These are phyloP conservation scores for Litsea cubeba DNA, from an alignment of 164 flowering plant species.

Conservation along the genomic window DNA sequence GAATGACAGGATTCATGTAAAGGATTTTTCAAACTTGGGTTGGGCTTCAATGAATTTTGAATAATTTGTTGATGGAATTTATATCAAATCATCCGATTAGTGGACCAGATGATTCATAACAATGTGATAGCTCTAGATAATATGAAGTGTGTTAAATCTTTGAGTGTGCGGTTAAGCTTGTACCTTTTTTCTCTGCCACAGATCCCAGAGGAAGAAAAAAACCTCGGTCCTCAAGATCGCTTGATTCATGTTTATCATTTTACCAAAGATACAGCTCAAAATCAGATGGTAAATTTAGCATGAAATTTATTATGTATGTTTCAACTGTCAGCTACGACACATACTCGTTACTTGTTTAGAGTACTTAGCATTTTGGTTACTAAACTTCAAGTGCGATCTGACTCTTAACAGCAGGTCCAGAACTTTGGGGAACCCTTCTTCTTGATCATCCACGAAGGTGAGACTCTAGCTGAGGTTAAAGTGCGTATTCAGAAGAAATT, in stretches of 20 bases:
- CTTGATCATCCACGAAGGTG: slow-evolving; percentile 88
- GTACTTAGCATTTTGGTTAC: not conserved
- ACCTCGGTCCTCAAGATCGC: slow-evolving; percentile 88
- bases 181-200: slow-evolving; percentile 20
- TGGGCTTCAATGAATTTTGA: no score
- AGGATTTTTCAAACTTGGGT: no score
- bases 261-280: slow-evolving; percentile 74
- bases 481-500: slow-evolving; percentile 81
- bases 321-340: not conserved
- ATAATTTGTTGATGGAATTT: not conserved
- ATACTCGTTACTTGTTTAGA: not conserved
- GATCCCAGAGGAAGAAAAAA: slow-evolving; percentile 99
- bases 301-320: not conserved
- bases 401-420: slow-evolving; percentile 70
- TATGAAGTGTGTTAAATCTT: not conserved
- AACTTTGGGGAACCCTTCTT: slow-evolving; percentile 98
- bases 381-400: not conserved
- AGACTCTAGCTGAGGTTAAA: slow-evolving; percentile 84
- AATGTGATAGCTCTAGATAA: not conserved
- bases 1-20: no score
- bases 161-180: not conserved
- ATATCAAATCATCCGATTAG: not conserved
- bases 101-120: not conserved
- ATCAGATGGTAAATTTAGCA: slow-evolving; percentile 56
- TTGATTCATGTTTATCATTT: slow-evolving; percentile 96